Evolutionary conservation across 352 stramenopile species (phyloP).

Genomic region (Pilasporangium apinafurcum): DNA sequence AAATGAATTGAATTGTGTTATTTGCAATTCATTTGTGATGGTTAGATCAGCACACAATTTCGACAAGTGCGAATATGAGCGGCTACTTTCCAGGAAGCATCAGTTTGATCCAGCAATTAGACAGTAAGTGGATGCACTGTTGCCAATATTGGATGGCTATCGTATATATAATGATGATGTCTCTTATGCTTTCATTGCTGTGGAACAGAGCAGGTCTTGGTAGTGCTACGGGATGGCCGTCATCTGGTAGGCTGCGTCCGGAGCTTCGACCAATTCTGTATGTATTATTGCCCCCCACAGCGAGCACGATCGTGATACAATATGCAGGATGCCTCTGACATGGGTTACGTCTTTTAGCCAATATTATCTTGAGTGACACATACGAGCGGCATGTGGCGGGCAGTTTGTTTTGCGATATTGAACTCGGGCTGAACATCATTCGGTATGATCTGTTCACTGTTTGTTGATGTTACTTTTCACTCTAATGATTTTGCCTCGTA

Average conservation of each 20-base stretch:
- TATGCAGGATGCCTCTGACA: background rate
- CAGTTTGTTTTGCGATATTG: conserved; percentile 92
- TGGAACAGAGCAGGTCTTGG: conserved; percentile 73
- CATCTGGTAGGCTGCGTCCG: conserved; percentile 91
- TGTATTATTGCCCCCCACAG: conserved; percentile 12
- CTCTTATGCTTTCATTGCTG: background rate
- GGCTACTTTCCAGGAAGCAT: conserved; percentile 73
- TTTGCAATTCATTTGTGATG: background rate
- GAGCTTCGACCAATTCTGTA: conserved; percentile 88
- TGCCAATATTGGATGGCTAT: too few species aligned
- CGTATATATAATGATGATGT: background rate
- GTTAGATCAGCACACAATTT: too few species aligned
- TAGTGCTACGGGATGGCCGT: conserved; percentile 93
- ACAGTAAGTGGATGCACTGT: conserved; percentile 47
- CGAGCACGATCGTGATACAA: too few species aligned
- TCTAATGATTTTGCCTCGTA: background rate
- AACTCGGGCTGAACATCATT: conserved; percentile 96
- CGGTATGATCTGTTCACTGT: conserved; percentile 29
- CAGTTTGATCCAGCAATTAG: conserved; percentile 79
- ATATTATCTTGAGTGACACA: conserved; percentile 96
- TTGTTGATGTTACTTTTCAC: background rate
- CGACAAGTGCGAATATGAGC: conserved; percentile 47
- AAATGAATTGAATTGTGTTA: conserved; percentile 9
- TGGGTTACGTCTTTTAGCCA: conserved; percentile 54
- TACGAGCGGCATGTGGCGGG: conserved; percentile 86